Percentiles rank a stretch among this genome's conserved stretches.
Conservation (phyloP, 2,329 filamentous ascomycete genomes). For the Pestalotiopsis sp. region DNA sequence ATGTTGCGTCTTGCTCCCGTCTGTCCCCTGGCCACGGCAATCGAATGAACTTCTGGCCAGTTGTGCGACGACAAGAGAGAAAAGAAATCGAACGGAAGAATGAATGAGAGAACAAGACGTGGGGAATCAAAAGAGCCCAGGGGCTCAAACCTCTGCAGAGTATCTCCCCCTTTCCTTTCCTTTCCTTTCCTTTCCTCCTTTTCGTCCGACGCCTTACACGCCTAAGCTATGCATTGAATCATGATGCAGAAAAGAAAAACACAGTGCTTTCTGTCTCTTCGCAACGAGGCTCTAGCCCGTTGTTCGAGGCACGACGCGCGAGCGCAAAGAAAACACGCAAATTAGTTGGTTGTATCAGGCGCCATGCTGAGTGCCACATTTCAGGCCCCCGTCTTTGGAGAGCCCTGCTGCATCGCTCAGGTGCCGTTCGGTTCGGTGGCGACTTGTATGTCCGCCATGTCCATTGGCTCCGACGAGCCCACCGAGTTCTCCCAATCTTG, state of each 20-base stretch:
- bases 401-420: not conserved
- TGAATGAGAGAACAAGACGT: not conserved
- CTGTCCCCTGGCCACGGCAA: not conserved
- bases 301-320: not conserved
- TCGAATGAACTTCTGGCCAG: not conserved
- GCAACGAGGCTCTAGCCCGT: not conserved
- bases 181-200: not conserved
- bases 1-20: not conserved
- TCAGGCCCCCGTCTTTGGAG: not conserved
- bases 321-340: not conserved
- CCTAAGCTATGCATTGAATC: constrained; percentile 24
- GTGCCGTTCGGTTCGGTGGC: constrained; percentile 39
- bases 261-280: not conserved
- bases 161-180: not conserved
- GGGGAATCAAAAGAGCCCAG: not conserved
- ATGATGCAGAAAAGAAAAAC: constrained; percentile 7
- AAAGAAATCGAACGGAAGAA: not conserved
- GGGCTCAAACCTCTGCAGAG: not conserved
- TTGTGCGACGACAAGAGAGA: not conserved
- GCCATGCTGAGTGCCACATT: not conserved
- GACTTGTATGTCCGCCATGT: constrained; percentile 47
- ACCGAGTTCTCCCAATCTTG: constrained; percentile 57
- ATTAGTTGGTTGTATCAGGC: not conserved
- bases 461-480: constrained; percentile 55
- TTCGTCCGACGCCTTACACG: constrained; percentile 20